Percentiles rank a stretch among this genome's conserved stretches.
These are phyloP conservation scores for Thyridium curvatum DNA, from an alignment of 2,329 filamentous ascomycete species.

Conservation along the genomic window DNA sequence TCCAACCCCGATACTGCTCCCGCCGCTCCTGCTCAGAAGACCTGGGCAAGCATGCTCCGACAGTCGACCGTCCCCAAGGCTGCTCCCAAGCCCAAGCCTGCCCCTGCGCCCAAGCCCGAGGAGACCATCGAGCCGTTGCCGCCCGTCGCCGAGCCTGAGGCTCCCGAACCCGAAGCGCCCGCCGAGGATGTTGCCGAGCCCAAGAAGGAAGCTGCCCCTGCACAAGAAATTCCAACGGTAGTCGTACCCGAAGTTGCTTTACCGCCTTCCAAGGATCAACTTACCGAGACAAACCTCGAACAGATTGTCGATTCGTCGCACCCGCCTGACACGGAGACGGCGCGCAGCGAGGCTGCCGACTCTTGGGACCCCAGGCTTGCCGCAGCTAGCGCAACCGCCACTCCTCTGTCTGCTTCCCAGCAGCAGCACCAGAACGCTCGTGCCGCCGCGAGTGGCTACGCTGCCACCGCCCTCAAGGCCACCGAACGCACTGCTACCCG, in stretches of 20 bases:
- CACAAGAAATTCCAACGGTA: conserved; percentile 14
- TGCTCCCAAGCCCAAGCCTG: conserved; percentile 46
- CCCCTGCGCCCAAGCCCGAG: conserved; percentile 29
- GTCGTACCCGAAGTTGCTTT: conserved; percentile 50
- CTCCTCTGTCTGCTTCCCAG: conserved; percentile 58
- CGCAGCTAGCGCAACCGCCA: conserved; percentile 54
- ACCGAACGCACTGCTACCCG: conserved; percentile 57
- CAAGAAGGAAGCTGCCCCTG: conserved; percentile 22
- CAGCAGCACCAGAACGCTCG: conserved; percentile 58
- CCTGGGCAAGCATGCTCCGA: conserved; percentile 72
- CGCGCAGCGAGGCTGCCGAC: conserved; percentile 82
- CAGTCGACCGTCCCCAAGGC: conserved; percentile 53
- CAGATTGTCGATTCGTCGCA: conserved; percentile 78
- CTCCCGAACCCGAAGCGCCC: conserved; percentile 15
- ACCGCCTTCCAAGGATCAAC: conserved; percentile 68
- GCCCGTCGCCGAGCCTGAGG: conserved; percentile 17
- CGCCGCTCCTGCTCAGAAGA: conserved; percentile 42
- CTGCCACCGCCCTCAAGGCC: conserved; percentile 76
- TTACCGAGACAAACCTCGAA: conserved; percentile 90
- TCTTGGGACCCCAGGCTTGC: conserved; percentile 68
- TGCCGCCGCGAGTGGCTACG: conserved; percentile 65
- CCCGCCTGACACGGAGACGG: conserved; percentile 73
- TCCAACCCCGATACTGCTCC: conserved; percentile 19
- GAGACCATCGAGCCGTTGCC: conserved; percentile 39
- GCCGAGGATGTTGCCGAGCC: conserved; percentile 15